phyloP scores from a whole-genome alignment of 805 yeast species.

The Candida glaebosa region DNA sequence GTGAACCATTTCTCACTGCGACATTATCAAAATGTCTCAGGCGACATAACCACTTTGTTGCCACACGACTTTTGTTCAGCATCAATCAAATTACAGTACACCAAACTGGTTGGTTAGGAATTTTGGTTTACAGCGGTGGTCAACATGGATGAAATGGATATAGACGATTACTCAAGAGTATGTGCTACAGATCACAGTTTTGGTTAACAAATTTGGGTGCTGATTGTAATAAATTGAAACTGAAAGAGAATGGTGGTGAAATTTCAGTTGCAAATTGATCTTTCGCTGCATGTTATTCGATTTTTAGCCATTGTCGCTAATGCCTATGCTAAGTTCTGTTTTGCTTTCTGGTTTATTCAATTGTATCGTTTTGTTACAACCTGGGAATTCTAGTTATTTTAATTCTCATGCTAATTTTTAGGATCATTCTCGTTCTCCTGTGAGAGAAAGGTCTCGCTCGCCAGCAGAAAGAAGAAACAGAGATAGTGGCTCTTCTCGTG shows the following conservation, averaged over 20 bases:
- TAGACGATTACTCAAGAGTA: slow-evolving; percentile 61
- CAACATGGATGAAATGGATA: slow-evolving; percentile 58
- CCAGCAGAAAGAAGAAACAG: slow-evolving; percentile 29
- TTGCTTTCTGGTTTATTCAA: slow-evolving; percentile 2
- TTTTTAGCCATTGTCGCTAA: slow-evolving; percentile 1
- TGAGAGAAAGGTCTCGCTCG: slow-evolving; percentile 33
- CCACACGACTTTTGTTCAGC: background rate
- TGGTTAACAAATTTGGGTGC: slow-evolving; percentile 8
- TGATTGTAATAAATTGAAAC: background rate
- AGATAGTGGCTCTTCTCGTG: slow-evolving; percentile 13
- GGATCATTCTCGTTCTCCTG: slow-evolving; percentile 33
- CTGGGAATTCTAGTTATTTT: too few relatives aligned
- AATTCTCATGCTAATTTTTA: slow-evolving; percentile 26
- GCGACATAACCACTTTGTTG: too few relatives aligned
- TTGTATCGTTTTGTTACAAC: slow-evolving; percentile 1
- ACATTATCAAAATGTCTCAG: too few relatives aligned
- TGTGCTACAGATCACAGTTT: slow-evolving; percentile 15
- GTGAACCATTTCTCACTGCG: too few relatives aligned
- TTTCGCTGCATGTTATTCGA: background rate
- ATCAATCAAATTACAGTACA: too few relatives aligned
- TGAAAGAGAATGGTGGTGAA: too few relatives aligned
- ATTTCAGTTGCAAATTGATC: too few relatives aligned
- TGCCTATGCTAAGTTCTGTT: background rate
- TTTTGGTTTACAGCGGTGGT: too few relatives aligned
- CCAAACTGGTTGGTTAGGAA: too few relatives aligned